Base-by-base conservation (phyloP, 2,329 filamentous ascomycete genomes). In the Fusarium lateritium region DNA sequence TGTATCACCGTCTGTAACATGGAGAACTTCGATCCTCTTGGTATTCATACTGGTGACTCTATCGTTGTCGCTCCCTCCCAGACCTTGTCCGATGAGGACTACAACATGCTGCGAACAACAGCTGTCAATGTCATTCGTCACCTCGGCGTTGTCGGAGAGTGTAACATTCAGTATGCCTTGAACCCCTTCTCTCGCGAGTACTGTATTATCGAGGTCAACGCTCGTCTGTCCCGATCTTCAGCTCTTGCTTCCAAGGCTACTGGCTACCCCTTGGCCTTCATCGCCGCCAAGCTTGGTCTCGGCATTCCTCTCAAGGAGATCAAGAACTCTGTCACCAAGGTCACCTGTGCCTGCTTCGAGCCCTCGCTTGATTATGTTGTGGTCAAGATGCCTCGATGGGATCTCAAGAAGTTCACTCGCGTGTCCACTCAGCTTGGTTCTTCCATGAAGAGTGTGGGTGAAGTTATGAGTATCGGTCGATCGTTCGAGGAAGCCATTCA, bases 1-100 rank as follows among this genome's bases (percentile, higher is more conserved):
- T 99, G 96, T 79, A 98, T 99, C 79, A 99, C 96, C 8, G 96
- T 99, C 66, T 99, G 96, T 81, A 99, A 99, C 85, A 98, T 99
- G 96, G 96, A 99, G 84, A 99, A 99, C 83, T 99, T 99, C 76
- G 96, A 99, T 79, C 96, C 96, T 56, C 90, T 99, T 2, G 96
- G 96, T 75, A 98, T 98, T 68, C 96, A 98, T 78, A 99, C 96
- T 4, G 96, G 96, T 79, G 96, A 99, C 79, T 98, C 95, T 14
- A 98, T 99, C 71, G 96, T 99, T 53, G 96, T 99, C 46, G 96
- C 96, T 10, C 96, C 96, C 40, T 98, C 95, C 5, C 96, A 98
- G 81, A 99, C 96, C 0, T 85, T 99, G 21, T 97, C 94, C 4
- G 95, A 99, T 65, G 94, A 98, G 79, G 96, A 99, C 81, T 99